Evolutionary conservation across 2,329 filamentous ascomycete genomes (phyloP).

Genomic region (Fusarium cicatricum): DNA sequence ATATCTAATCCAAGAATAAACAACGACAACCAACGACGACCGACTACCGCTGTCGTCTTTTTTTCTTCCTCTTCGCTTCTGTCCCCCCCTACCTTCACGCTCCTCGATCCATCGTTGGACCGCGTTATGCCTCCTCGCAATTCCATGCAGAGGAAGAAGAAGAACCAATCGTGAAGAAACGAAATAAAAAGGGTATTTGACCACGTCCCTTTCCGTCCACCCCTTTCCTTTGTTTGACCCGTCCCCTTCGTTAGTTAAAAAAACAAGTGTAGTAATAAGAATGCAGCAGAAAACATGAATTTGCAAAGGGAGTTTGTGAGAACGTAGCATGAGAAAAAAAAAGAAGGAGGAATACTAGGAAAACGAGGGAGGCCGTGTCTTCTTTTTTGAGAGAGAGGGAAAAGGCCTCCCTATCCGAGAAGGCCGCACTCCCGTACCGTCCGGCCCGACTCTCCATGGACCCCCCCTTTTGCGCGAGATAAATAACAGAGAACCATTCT

Average conservation of each 20-base stretch:
- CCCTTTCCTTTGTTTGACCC: neutral
- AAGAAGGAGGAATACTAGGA: conserved; percentile 22
- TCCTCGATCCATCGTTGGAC: neutral
- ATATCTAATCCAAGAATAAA: conserved; percentile 39
- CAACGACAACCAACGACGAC: conserved; percentile 14
- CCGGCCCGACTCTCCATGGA: conserved; percentile 25
- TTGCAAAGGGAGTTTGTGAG: neutral
- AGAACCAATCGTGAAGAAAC: conserved; percentile 4
- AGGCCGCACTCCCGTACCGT: conserved; percentile 27
- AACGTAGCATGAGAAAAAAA: conserved; percentile 14
- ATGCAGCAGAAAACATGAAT: conserved; percentile 11
- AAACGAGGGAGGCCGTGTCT: conserved; percentile 30
- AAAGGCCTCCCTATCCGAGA: conserved; percentile 18
- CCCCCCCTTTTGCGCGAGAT: conserved; percentile 17
- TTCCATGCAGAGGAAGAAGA: neutral
- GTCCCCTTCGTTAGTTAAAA: conserved; percentile 4
- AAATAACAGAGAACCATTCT: conserved; percentile 23
- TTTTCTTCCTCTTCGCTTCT: neutral
- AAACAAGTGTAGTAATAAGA: conserved; percentile 20
- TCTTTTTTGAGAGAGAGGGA: conserved; percentile 21
- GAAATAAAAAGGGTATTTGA: conserved; percentile 15
- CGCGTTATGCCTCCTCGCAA: conserved; percentile 5
- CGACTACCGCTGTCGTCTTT: conserved; percentile 24
- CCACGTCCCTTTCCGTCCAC: neutral
- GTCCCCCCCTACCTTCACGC: neutral